Percentiles rank a stretch among this genome's conserved stretches.
Conservation (phyloP, 306 rosid genomes). For the Castanospermum australe region DNA sequence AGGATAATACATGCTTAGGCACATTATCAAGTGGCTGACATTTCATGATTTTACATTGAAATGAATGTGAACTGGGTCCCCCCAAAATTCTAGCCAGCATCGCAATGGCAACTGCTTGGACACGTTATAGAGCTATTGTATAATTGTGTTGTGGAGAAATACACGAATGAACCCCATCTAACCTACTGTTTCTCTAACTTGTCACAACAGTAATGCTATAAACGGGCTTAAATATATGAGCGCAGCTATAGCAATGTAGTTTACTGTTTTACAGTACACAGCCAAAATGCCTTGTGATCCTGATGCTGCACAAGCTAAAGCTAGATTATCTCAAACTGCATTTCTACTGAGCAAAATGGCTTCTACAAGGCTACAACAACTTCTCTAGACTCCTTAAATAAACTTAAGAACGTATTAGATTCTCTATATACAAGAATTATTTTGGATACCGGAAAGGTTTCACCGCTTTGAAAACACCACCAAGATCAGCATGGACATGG, state of each 20-base stretch:
- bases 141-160: background rate
- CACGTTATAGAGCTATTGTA: background rate
- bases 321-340: constrained; percentile 30
- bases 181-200: background rate
- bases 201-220: background rate
- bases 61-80: constrained; percentile 3
- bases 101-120: background rate
- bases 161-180: background rate
- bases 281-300: constrained; percentile 27
- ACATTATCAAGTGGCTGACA: background rate
- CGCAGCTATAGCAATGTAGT: background rate
- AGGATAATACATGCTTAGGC: background rate
- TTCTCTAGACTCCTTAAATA: constrained; percentile 28
- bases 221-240: background rate
- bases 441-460: constrained; percentile 23
- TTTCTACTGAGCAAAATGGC: constrained; percentile 40
- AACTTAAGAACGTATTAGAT: background rate
- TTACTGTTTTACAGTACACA: background rate
- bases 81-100: background rate
- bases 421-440: constrained; percentile 32
- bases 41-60: background rate
- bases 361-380: constrained; percentile 38
- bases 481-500: constrained; percentile 88
- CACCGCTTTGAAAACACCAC: constrained; percentile 85
- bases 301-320: constrained; percentile 30